Evolutionary conservation across 78 protist species (phyloP).

Genomic region (Monosiga brevicollis): DNA sequence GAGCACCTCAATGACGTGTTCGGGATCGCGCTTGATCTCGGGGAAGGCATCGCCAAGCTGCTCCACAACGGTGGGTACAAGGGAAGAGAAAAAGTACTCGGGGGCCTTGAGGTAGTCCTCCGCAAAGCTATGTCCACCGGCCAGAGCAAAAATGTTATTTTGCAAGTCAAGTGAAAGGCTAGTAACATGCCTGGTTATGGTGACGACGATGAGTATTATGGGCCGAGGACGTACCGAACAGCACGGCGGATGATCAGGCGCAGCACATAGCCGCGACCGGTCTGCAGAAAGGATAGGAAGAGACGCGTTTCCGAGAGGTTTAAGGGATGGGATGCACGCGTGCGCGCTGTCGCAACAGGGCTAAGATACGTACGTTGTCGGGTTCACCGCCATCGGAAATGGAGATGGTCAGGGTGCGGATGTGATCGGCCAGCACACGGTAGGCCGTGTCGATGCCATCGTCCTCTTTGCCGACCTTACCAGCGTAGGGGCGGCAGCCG

Average conservation of each 20-base stretch:
- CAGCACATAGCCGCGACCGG: slow-evolving; percentile 83
- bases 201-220: slow-evolving; percentile 53
- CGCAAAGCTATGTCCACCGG: slow-evolving; percentile 18
- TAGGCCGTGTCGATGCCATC: slow-evolving; percentile 87
- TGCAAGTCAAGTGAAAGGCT: too few species aligned
- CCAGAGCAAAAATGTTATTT: too few species aligned
- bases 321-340: too few species aligned
- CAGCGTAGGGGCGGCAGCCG: slow-evolving; percentile 44
- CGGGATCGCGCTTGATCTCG: slow-evolving; percentile 47
- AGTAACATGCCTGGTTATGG: slow-evolving; percentile 56
- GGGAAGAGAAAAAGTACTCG: slow-evolving; percentile 68
- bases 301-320: too few species aligned
- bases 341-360: too few species aligned
- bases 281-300: too few species aligned
- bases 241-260: slow-evolving; percentile 94
- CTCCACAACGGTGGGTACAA: slow-evolving; percentile 63
- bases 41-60: slow-evolving; percentile 69
- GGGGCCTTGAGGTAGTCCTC: slow-evolving; percentile 68
- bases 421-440: slow-evolving; percentile 97
- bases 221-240: slow-evolving; percentile 71
- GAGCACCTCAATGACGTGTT: slow-evolving; percentile 28
- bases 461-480: slow-evolving; percentile 66
- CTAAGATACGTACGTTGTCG: too few species aligned
- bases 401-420: slow-evolving; percentile 89
- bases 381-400: slow-evolving; percentile 93